Percentiles rank a stretch among this genome's conserved stretches.
Evolutionary conservation across 176 grass and related monocot genomes (phyloP).

Genomic region (maize (Zea mays)): DNA sequence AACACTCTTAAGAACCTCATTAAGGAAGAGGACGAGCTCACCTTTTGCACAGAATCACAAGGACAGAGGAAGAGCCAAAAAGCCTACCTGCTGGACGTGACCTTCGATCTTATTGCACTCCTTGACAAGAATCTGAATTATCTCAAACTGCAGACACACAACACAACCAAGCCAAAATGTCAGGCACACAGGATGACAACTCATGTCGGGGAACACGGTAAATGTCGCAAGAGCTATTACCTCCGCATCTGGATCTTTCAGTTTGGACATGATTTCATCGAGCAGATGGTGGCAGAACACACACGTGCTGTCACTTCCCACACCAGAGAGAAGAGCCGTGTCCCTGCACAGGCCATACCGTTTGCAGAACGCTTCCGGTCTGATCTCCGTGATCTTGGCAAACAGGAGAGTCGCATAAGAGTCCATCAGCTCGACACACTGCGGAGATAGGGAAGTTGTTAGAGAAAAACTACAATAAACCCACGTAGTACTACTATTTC

Average conservation of each 20-base stretch:
- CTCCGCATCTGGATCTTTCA: constrained; percentile 87
- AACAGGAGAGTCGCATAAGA: too few relatives aligned
- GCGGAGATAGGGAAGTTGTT: too few relatives aligned
- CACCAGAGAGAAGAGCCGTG: constrained; percentile 23
- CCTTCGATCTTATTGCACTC: constrained; percentile 80
- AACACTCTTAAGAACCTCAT: too few relatives aligned
- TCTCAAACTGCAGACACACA: constrained; percentile 66
- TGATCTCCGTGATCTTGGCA: too few relatives aligned
- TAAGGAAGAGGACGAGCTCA: too few relatives aligned
- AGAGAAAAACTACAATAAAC: too few relatives aligned
- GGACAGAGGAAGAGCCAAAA: too few relatives aligned
- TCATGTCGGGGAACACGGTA: background rate
- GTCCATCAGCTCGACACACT: too few relatives aligned
- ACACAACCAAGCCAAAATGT: constrained; percentile 12
- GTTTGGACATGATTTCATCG: constrained; percentile 58
- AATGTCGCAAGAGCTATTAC: constrained; percentile 38
- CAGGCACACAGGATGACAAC: background rate
- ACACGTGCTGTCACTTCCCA: constrained; percentile 53
- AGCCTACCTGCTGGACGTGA: constrained; percentile 71
- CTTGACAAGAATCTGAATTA: constrained; percentile 77
- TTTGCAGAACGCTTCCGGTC: too few relatives aligned
- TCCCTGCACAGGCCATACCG: constrained; percentile 67
- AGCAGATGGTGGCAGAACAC: constrained; percentile 64
- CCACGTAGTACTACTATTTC: too few relatives aligned
- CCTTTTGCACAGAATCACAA: too few relatives aligned